Conservation (phyloP, 176 grass and related monocot species). For the Carex cristatella region DNA sequence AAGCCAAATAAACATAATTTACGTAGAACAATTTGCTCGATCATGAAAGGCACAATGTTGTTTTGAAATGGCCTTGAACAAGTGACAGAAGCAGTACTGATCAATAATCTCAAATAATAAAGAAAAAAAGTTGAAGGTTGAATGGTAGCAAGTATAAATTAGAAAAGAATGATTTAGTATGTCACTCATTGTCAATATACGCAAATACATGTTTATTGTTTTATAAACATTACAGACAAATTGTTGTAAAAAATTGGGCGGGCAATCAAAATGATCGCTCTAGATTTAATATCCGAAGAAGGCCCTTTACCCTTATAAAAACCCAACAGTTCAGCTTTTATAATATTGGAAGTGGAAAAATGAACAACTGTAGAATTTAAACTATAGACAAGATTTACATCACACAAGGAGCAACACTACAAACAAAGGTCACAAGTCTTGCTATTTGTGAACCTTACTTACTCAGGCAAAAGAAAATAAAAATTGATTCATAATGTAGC, state of each 20-base stretch:
- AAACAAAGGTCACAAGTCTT: neutral
- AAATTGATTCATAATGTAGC: neutral
- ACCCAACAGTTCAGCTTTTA: neutral
- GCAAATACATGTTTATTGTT: neutral
- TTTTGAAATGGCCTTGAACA: neutral
- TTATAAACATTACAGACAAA: neutral
- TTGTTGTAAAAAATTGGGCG: neutral
- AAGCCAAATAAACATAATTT: neutral
- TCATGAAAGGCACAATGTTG: neutral
- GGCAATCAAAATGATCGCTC: neutral
- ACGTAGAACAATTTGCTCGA: neutral
- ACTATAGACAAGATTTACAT: conserved; percentile 13
- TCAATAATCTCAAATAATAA: neutral
- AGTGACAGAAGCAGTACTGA: neutral
- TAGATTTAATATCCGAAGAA: neutral
- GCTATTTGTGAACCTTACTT: neutral
- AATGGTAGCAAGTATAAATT: neutral
- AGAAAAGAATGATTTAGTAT: neutral
- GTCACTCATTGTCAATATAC: neutral
- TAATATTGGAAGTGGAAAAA: neutral
- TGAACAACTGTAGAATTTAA: neutral
- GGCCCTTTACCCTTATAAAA: neutral
- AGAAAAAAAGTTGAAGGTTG: neutral
- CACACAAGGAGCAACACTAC: neutral
- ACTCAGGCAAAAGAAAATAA: neutral